Evolutionary conservation across 345 rosid genomes (phyloP).

Genomic region (Noccaea bulbosa): DNA sequence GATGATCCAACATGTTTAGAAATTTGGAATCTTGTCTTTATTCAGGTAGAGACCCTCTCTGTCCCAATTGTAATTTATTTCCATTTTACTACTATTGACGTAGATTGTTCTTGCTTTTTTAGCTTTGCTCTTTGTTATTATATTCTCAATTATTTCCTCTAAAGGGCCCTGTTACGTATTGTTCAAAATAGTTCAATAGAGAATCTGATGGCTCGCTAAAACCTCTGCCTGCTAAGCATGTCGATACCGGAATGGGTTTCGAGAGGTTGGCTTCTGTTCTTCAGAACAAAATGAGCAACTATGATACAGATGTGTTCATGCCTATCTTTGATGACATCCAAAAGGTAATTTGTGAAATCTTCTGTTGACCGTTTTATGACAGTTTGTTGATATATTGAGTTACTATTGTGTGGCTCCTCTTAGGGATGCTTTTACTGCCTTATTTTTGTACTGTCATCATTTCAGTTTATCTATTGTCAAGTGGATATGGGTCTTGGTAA

Average conservation of each 20-base stretch:
- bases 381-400: conserved; percentile 8
- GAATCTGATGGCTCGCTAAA: conserved; percentile 87
- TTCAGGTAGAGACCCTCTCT: conserved; percentile 65
- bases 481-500: conserved; percentile 15
- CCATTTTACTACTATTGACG: conserved; percentile 22
- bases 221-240: conserved; percentile 95
- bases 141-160: conserved; percentile 13
- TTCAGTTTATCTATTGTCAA: conserved; percentile 1
- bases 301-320: conserved; percentile 93
- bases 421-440: not conserved
- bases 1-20: conserved; percentile 99
- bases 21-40: conserved; percentile 97
- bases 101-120: conserved; percentile 16
- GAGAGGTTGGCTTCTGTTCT: conserved; percentile 92
- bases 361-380: not conserved
- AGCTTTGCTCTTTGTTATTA: not conserved
- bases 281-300: conserved; percentile 98
- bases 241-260: conserved; percentile 97
- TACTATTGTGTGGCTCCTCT: conserved; percentile 9
- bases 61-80: conserved; percentile 12
- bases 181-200: conserved; percentile 72
- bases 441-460: not conserved
- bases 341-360: conserved; percentile 55
- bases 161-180: conserved; percentile 3
- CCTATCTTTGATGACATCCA: conserved; percentile 92